Conservation (phyloP, 306 rosid species). For the Glycyrrhiza uralensis region DNA sequence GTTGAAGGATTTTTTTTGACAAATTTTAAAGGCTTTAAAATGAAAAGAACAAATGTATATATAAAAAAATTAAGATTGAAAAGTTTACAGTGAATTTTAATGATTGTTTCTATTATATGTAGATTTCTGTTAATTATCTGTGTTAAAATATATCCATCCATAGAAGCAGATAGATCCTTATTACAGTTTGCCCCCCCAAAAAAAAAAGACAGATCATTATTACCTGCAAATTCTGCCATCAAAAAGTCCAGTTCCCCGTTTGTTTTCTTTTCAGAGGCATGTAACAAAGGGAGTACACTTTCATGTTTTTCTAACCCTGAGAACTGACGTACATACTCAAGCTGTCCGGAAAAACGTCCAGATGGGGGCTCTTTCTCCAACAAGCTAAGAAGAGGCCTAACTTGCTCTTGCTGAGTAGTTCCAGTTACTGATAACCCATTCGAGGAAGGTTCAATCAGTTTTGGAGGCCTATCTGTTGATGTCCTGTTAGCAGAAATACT, state of each 20-base stretch:
- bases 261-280: conserved; percentile 83
- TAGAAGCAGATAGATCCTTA: too few species aligned
- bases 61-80: neutral
- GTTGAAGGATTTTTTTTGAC: conserved; percentile 2
- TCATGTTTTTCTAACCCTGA: conserved; percentile 95
- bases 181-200: too few species aligned
- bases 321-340: conserved; percentile 84
- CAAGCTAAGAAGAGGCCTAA: conserved; percentile 96
- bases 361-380: conserved; percentile 97
- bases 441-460: conserved; percentile 61
- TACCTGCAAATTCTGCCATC: conserved; percentile 99
- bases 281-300: conserved; percentile 89
- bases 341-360: conserved; percentile 92
- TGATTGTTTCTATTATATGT: neutral
- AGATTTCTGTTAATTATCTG: neutral
- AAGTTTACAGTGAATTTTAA: neutral
- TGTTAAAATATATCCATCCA: neutral
- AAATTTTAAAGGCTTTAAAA: neutral
- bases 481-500: conserved; percentile 56
- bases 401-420: conserved; percentile 73
- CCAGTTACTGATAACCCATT: conserved; percentile 59
- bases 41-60: neutral
- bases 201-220: conserved; percentile 17
- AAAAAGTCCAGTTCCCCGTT: conserved; percentile 91
- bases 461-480: conserved; percentile 70